These are phyloP conservation scores for Lactifluus hygrophoroides DNA, from an alignment of 768 basidiomycete genomes.

Conservation along the genomic window DNA sequence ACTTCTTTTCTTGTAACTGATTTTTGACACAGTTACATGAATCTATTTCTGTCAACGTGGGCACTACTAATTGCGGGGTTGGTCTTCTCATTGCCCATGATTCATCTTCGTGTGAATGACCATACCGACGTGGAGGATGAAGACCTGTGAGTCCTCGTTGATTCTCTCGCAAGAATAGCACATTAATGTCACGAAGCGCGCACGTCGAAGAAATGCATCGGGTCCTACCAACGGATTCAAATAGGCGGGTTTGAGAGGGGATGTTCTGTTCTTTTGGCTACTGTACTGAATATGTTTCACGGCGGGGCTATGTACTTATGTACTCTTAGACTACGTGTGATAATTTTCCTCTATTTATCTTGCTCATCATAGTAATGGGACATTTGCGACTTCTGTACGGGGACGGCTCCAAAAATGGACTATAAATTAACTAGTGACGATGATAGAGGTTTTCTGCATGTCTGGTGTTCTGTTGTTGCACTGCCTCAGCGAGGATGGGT, in stretches of 20 bases:
- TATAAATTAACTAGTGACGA: too few species aligned
- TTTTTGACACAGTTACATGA: constrained; percentile 44
- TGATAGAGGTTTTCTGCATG: too few species aligned
- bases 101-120: constrained; percentile 59
- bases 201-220: constrained; percentile 8
- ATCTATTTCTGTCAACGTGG: constrained; percentile 69
- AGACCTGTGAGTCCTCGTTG: constrained; percentile 35
- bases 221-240: constrained; percentile 1
- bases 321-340: not conserved
- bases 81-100: constrained; percentile 64
- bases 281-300: not conserved
- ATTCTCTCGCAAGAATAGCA: not conserved
- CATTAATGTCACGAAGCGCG: not conserved
- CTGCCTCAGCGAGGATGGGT: not conserved
- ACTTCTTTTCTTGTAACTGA: not conserved
- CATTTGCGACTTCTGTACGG: not conserved
- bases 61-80: constrained; percentile 57
- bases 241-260: not conserved
- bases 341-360: constrained; percentile 6
- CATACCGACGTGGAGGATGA: constrained; percentile 47
- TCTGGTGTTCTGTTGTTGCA: too few species aligned
- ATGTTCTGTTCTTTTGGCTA: not conserved
- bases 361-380: not conserved
- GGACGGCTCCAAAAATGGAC: not conserved
- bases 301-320: constrained; percentile 1